phyloP scores from a whole-genome alignment of 2,329 filamentous ascomycete species.

The Esteya vermicola region DNA sequence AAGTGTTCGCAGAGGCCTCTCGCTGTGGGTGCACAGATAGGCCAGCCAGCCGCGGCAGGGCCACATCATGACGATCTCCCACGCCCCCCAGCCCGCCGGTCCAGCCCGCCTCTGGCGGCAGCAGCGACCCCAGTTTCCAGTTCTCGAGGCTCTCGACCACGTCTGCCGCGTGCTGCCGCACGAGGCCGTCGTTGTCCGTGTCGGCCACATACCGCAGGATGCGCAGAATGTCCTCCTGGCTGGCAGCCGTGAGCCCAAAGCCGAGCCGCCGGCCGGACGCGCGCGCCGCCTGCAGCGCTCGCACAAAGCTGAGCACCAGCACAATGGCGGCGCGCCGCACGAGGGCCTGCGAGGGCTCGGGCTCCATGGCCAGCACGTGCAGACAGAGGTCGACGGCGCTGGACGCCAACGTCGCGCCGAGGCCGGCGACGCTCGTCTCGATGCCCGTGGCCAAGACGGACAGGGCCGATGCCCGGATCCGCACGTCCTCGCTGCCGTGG shows the following conservation, averaged over 20 bases:
- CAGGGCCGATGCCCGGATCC: constrained; percentile 54
- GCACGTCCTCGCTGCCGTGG: constrained; percentile 51
- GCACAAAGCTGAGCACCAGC: constrained; percentile 46
- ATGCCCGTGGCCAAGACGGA: constrained; percentile 47
- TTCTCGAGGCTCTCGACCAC: constrained; percentile 53
- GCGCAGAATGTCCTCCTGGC: constrained; percentile 45
- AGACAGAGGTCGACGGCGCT: constrained; percentile 48
- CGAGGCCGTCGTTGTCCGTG: constrained; percentile 55
- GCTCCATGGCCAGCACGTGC: constrained; percentile 48
- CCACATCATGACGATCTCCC: no score
- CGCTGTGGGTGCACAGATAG: constrained; percentile 17
- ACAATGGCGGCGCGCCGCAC: constrained; percentile 52
- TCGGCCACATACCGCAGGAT: constrained; percentile 48
- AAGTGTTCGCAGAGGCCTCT: no score
- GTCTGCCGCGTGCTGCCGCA: constrained; percentile 50
- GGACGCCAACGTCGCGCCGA: constrained; percentile 37
- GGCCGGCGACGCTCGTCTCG: constrained; percentile 44
- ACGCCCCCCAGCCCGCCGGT: no score
- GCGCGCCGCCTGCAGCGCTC: constrained; percentile 39
- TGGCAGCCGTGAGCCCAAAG: constrained; percentile 39
- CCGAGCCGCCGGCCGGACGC: constrained; percentile 29
- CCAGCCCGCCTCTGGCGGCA: constrained; percentile 9
- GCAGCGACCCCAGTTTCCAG: constrained; percentile 32
- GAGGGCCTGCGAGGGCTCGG: constrained; percentile 44
- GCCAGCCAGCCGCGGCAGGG: constrained; percentile 25